Evolutionary conservation across 164 flowering plant genomes (phyloP).

Genomic region (Hamamelis virginiana): DNA sequence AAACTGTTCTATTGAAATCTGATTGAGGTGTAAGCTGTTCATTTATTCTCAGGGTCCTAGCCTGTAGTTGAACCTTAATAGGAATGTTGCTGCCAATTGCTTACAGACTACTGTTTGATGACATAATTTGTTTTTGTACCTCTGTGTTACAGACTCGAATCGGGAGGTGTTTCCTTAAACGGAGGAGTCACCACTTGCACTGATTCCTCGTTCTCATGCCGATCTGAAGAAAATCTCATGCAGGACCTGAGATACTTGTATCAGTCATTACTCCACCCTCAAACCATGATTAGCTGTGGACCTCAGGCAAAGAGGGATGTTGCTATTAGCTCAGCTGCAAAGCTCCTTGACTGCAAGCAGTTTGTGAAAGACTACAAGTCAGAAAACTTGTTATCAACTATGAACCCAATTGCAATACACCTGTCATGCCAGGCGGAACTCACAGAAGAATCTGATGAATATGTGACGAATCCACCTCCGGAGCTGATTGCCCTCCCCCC

Average conservation of each 20-base stretch:
- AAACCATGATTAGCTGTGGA: constrained; percentile 11
- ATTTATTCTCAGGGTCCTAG: too few relatives aligned
- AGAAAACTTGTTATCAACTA: background rate
- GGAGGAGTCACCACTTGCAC: too few relatives aligned
- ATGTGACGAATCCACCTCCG: constrained; percentile 21
- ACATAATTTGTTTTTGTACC: too few relatives aligned
- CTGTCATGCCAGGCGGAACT: constrained; percentile 32
- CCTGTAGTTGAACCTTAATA: too few relatives aligned
- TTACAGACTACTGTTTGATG: too few relatives aligned
- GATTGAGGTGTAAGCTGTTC: too few relatives aligned
- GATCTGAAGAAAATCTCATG: constrained; percentile 23
- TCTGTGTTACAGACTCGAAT: background rate
- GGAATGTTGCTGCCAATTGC: too few relatives aligned
- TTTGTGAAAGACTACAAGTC: constrained; percentile 31
- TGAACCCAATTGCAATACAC: constrained; percentile 10
- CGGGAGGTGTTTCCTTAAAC: too few relatives aligned
- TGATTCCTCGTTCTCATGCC: background rate
- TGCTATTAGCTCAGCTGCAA: constrained; percentile 21
- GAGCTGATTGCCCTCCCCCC: constrained; percentile 31
- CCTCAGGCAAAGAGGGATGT: constrained; percentile 18
- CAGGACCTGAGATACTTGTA: constrained; percentile 29
- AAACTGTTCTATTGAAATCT: too few relatives aligned
- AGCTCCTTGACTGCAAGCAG: constrained; percentile 38
- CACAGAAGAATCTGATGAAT: constrained; percentile 17
- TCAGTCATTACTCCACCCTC: constrained; percentile 22